Base-by-base conservation (phyloP, 371 early-diverging fungal genomes). In the Umbelopsis sp. region DNA sequence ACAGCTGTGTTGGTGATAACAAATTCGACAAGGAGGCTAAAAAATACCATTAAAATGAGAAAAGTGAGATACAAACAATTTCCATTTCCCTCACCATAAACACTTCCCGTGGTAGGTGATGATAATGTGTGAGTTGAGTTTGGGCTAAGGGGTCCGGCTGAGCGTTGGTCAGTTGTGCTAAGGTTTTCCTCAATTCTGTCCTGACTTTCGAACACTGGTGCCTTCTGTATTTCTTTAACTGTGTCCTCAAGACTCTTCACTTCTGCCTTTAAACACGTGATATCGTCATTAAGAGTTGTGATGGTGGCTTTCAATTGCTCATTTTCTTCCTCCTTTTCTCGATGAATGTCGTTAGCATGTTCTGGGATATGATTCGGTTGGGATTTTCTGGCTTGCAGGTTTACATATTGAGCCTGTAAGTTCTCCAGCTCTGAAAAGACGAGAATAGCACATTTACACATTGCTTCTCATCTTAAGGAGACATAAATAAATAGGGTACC, bases 1-100 rank as follows among this genome's bases (percentile, higher is more conserved):
- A 57, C 18, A 57, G 29, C 18, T 57, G 57, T 35, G 57, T 16
- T 11, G 57, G 16, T 7, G 57, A 57, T 35, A 57, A 35, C 57
- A 57, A 57, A 29, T 57, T 57, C 11, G 57, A 57, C 57, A 57
- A 35, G 57, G 57, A 57, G 57, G 57, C 57, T 57, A 18, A 18
- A 12, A 18, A 35, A 8, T 35, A 18, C n/a, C 9, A 14, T 57
- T 35, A 57, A 57, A 57, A 57, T 11, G 18, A 57, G 57, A n/a
- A 6, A 22, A 14, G 12, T 16, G 18, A 57, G 22, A 57, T 16
- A 35, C 11, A 57, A 29, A 35, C 4, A 35, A 16, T 57, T 41
- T 41, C 7, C 10, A 0, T 37, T n/a, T 35, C 1, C 24, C 18
- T 57, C 32, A 57, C 57, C 57, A 57, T 57, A 57, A 18, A 57